phyloP scores from a whole-genome alignment of 768 basidiomycete species.

The Macrolepiota albuminosa region DNA sequence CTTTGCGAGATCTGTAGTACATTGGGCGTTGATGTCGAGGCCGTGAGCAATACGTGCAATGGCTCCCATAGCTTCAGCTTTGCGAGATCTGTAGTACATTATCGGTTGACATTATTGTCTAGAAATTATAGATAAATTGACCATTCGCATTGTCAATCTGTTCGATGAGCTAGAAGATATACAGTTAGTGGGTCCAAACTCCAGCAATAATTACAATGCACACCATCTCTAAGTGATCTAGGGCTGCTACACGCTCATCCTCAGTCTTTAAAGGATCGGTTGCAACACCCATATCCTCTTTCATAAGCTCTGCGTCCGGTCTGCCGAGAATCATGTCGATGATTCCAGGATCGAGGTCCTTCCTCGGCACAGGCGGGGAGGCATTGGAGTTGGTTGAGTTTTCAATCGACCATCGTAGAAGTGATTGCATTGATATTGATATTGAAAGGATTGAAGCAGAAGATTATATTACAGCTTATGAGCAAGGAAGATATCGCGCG shows the following conservation, averaged over 20 bases:
- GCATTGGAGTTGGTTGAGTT: constrained; percentile 43
- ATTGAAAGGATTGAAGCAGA: background rate
- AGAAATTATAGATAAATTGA: constrained; percentile 30
- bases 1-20: constrained; percentile 53
- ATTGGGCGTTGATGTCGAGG: constrained; percentile 43
- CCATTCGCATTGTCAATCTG: constrained; percentile 91
- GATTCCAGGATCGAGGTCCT: constrained; percentile 73
- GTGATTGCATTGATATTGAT: constrained; percentile 52
- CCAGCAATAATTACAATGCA: constrained; percentile 13
- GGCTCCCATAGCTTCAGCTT: constrained; percentile 79
- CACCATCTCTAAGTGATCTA: constrained; percentile 89
- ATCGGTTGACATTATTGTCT: background rate
- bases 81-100: constrained; percentile 46
- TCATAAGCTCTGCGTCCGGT: constrained; percentile 79
- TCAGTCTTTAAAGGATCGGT: constrained; percentile 50
- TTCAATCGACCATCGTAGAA: constrained; percentile 81
- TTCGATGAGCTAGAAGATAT: constrained; percentile 61
- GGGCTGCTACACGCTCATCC: constrained; percentile 57
- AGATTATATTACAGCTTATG: background rate
- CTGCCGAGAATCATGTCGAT: constrained; percentile 85
- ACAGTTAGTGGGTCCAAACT: background rate
- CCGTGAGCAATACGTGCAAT: constrained; percentile 57
- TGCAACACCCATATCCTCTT: constrained; percentile 67
- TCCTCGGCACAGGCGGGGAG: constrained; percentile 29
- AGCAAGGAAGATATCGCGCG: background rate